These are phyloP conservation scores for Penstemon newberryi DNA, from an alignment of 257 asterid genomes.

Conservation along the genomic window DNA sequence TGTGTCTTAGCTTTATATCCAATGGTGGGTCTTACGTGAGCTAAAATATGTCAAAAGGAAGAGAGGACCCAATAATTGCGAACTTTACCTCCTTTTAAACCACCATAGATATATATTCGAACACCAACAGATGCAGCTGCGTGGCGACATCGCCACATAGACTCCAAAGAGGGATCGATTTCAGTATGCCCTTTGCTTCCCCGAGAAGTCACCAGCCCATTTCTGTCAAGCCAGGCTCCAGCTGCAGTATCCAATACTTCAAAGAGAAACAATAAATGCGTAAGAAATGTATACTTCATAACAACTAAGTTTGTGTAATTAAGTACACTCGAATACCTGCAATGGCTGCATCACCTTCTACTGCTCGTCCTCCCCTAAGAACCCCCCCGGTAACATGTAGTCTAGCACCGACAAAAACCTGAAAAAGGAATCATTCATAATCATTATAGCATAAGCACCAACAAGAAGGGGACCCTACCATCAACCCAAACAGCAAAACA, in stretches of 20 bases:
- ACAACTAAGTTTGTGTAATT: constrained; percentile 10
- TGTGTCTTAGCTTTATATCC: too few species aligned
- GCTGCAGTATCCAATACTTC: constrained; percentile 97
- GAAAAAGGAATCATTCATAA: constrained; percentile 29
- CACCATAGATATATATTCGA: constrained; percentile 82
- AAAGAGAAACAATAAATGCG: constrained; percentile 36
- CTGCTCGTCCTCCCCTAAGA: constrained; percentile 95
- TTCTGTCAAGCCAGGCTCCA: constrained; percentile 96
- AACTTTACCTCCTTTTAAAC: constrained; percentile 85
- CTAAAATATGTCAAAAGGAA: constrained; percentile 13
- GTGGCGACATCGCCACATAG: constrained; percentile 96
- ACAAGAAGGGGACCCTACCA: neutral
- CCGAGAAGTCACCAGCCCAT: constrained; percentile 86
- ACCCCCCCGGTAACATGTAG: constrained; percentile 98
- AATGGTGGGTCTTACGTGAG: constrained; percentile 5
- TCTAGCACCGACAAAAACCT: constrained; percentile 99
- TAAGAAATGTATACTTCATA: constrained; percentile 20
- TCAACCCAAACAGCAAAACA: constrained; percentile 14
- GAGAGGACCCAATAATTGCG: constrained; percentile 24
- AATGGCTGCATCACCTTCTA: constrained; percentile 85
- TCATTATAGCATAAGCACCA: constrained; percentile 10
- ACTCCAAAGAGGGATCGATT: constrained; percentile 68
- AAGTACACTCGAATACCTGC: constrained; percentile 62
- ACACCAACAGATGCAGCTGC: constrained; percentile 98
- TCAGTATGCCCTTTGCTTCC: constrained; percentile 62